These are phyloP conservation scores for Endothia cerciana DNA, from an alignment of 2,329 filamentous ascomycete genomes.

Conservation along the genomic window DNA sequence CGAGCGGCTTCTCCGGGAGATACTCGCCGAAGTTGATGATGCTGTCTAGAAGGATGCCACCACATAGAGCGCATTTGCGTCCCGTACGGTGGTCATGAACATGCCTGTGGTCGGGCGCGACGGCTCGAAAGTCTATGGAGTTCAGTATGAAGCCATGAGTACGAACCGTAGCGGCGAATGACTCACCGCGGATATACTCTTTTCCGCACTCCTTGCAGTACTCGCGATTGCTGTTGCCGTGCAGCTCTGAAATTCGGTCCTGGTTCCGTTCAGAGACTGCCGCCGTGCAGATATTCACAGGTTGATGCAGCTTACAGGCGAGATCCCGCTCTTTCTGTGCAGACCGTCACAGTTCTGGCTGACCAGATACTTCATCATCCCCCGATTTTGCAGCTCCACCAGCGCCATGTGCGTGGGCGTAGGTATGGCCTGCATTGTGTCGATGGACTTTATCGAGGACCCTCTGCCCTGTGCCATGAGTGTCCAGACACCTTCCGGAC, in stretches of 20 bases:
- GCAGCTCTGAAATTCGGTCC: constrained; percentile 50
- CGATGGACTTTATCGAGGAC: constrained; percentile 38
- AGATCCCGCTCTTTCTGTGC: constrained; percentile 50
- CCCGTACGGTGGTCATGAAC: constrained; percentile 52
- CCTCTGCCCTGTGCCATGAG: constrained; percentile 46
- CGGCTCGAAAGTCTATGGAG: constrained; percentile 47
- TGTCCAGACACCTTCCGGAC: constrained; percentile 51
- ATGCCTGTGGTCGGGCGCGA: constrained; percentile 46
- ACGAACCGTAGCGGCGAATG: not conserved
- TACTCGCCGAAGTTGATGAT: constrained; percentile 51
- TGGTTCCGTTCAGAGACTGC: constrained; percentile 28
- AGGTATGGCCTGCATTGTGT: constrained; percentile 48
- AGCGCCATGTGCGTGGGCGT: constrained; percentile 52
- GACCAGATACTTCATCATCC: constrained; percentile 22
- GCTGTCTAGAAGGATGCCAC: constrained; percentile 45
- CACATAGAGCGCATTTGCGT: constrained; percentile 46
- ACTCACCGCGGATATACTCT: constrained; percentile 49
- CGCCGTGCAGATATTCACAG: not conserved
- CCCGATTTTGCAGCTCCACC: constrained; percentile 17
- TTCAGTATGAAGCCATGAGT: not conserved
- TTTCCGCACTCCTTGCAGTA: constrained; percentile 49
- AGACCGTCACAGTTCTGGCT: constrained; percentile 50
- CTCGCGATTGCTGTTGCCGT: constrained; percentile 52
- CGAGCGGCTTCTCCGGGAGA: constrained; percentile 39
- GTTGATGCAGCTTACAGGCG: constrained; percentile 39